Evolutionary conservation across 2,329 filamentous ascomycete species (phyloP), one percentile per base, ranked within the genome.

Genomic region (Torrubiella hemipterigena): DNA sequence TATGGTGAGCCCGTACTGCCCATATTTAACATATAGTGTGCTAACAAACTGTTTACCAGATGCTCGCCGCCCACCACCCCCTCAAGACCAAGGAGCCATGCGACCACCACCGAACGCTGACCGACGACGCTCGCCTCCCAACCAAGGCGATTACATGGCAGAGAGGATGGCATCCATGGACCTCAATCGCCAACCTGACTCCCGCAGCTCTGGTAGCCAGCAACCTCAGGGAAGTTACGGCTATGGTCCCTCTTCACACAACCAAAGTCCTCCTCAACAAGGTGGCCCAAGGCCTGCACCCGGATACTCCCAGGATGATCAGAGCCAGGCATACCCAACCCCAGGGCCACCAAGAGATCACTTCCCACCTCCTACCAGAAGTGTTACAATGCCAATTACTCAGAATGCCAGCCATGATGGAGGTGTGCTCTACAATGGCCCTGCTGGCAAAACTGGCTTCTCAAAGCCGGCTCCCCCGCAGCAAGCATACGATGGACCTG

Each of bases 361-460:
- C 6, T 73, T 67, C 40, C 67, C 58, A 0, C 63, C 67, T 3
- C 69, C 67, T 7, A 46, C 54, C n/a, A 60, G 73, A 42, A 77
- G 72, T 35, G 70, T 67, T 63, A 78, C 74, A 5, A 72, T 76
- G 68, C 71, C 73, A 3, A 49, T 59, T 4, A 61, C 67, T 33
- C 58, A 65, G n/a, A 46, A 47, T 7, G 48, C 46, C 15, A 55
- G 52, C 23, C 55, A 59, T 18, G 51, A 51, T 35, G 66, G 62
- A 25, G 63, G 59, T 28, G 60, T 56, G 25, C 61, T 67, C 2
- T 65, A 64, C 29, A 62, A 61, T 41, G 61, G 56, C 7, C 54
- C 58, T 28, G 48, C 51, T 38, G 64, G 61, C 13, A 59, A 59
- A 27, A 59, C 55, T 28, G 52, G 61, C 37, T 65, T 63, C n/a